These are phyloP conservation scores for Mycena rosella DNA, from an alignment of 768 basidiomycete genomes.

Conservation along the genomic window DNA sequence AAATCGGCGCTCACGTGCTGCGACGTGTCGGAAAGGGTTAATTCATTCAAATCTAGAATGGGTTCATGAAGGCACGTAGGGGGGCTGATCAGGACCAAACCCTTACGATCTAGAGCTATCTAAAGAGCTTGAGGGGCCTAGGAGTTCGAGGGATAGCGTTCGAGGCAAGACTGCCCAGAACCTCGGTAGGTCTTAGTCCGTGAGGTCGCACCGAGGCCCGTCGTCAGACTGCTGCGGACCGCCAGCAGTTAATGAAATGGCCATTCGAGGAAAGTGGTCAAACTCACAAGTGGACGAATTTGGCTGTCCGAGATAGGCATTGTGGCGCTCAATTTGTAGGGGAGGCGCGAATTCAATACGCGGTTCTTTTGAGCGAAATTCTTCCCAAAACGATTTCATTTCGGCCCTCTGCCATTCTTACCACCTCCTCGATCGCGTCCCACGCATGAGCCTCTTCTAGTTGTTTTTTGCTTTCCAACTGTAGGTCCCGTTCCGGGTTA, in stretches of 20 bases:
- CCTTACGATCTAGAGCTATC: neutral
- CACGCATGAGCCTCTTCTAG: slow-evolving; percentile 43
- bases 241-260: slow-evolving; percentile 7
- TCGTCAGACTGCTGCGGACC: too few species aligned
- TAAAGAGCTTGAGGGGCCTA: neutral
- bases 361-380: slow-evolving; percentile 38
- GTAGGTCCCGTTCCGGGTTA: slow-evolving; percentile 13
- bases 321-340: neutral
- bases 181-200: too few species aligned
- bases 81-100: neutral
- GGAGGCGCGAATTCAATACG: neutral
- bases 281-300: too few species aligned
- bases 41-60: neutral
- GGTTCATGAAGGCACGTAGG: slow-evolving; percentile 13
- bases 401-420: slow-evolving; percentile 71
- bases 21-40: slow-evolving; percentile 6
- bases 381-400: slow-evolving; percentile 65
- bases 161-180: too few species aligned
- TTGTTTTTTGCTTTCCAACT: slow-evolving; percentile 35
- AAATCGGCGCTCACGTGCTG: neutral
- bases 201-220: neutral
- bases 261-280: neutral
- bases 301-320: neutral
- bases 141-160: neutral
- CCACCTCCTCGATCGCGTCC: slow-evolving; percentile 64